A percentile compares a stretch with the other conserved stretches of the same genome.
Evolutionary conservation across 257 asterid species (phyloP).

Genomic region (Dorcoceras hygrometricum): DNA sequence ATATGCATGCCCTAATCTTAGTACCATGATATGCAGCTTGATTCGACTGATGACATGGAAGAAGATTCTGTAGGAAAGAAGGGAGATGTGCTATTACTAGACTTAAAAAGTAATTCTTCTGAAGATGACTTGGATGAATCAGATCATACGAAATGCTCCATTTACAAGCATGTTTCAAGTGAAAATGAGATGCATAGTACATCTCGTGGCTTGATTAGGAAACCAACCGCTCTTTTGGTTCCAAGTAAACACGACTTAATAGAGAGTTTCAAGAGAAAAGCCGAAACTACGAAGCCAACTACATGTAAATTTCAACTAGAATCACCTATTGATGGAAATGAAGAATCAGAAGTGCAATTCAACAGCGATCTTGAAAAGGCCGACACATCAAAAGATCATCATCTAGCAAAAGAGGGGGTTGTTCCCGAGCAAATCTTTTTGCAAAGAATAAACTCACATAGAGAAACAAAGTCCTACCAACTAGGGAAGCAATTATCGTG

Average conservation of each 20-base stretch:
- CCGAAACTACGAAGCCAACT: background rate
- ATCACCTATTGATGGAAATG: background rate
- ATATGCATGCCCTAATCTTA: background rate
- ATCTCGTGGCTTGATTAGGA: constrained; percentile 16
- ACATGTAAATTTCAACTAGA: background rate
- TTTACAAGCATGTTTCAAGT: background rate
- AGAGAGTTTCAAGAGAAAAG: constrained; percentile 15
- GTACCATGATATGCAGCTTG: background rate
- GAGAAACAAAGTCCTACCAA: constrained; percentile 16
- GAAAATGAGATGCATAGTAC: background rate
- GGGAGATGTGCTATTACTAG: background rate
- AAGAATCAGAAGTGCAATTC: background rate
- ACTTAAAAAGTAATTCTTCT: background rate
- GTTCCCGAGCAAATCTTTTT: background rate
- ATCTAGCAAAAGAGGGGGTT: background rate
- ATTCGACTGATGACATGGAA: background rate
- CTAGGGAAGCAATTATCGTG: constrained; percentile 8
- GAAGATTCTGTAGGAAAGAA: constrained; percentile 2
- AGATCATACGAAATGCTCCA: background rate
- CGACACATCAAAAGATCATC: background rate
- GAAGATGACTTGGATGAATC: background rate
- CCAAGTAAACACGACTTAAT: constrained; percentile 14
- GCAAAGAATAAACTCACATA: constrained; percentile 22
- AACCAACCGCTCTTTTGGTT: constrained; percentile 11
- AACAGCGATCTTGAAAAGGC: background rate